phyloP scores from a whole-genome alignment of 2,329 filamentous ascomycete species.

The Botrytis fabae region DNA sequence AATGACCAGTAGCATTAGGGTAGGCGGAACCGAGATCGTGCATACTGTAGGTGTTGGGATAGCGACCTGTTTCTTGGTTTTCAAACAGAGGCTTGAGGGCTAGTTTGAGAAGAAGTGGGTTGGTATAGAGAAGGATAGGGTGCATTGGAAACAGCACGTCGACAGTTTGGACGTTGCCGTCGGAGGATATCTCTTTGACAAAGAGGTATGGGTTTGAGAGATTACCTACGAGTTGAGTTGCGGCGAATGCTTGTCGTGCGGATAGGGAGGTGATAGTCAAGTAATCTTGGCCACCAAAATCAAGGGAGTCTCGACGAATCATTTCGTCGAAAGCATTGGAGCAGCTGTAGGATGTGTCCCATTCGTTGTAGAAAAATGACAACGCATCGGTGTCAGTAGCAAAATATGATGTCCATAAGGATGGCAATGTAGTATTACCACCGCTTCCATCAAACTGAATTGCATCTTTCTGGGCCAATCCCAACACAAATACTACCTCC shows the following conservation, averaged over 20 bases:
- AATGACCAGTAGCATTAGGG: constrained; percentile 70
- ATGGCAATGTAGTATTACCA: constrained; percentile 65
- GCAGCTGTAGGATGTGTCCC: constrained; percentile 55
- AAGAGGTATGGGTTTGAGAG: constrained; percentile 50
- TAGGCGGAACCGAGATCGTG: constrained; percentile 72
- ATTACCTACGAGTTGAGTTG: constrained; percentile 51
- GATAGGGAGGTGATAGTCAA: constrained; percentile 49
- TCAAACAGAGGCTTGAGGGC: constrained; percentile 64
- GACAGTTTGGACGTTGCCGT: constrained; percentile 84
- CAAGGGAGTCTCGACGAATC: constrained; percentile 64
- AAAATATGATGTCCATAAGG: constrained; percentile 77
- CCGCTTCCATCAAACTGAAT: constrained; percentile 72
- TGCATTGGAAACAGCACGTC: constrained; percentile 86
- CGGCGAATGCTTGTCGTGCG: constrained; percentile 47
- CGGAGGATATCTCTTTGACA: constrained; percentile 80
- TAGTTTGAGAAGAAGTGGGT: constrained; percentile 60
- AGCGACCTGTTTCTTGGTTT: constrained; percentile 66
- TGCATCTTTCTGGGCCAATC: constrained; percentile 73
- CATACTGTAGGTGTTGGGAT: constrained; percentile 69
- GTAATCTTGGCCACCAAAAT: constrained; percentile 62
- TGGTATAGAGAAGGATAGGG: constrained; percentile 81
- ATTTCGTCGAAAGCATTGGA: constrained; percentile 67
- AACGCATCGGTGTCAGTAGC: constrained; percentile 58
- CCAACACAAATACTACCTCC: constrained; percentile 67
- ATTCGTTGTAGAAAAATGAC: constrained; percentile 77